phyloP scores from a whole-genome alignment of 192 early-diverging fungal genomes.

The Coemansia sp. region DNA sequence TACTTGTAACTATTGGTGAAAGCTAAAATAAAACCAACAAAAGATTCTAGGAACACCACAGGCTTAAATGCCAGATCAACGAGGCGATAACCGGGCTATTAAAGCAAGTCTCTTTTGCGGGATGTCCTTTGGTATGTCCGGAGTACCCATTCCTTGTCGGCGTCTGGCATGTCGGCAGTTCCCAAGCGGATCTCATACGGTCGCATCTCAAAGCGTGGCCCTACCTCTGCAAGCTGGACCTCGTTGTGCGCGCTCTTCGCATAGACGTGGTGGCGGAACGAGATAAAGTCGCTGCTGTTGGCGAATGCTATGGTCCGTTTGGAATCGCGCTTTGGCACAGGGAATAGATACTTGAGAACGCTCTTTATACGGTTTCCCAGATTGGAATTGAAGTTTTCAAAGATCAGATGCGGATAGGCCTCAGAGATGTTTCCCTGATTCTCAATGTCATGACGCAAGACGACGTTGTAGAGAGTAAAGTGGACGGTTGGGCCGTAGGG shows the following conservation, averaged over 20 bases:
- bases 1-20: neutral
- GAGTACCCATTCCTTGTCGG: conserved; percentile 96
- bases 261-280: conserved; percentile 97
- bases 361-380: conserved; percentile 80
- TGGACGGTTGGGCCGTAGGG: conserved; percentile 98
- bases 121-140: conserved; percentile 89
- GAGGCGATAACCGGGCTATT: conserved; percentile 4
- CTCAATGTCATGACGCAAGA: conserved; percentile 95
- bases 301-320: conserved; percentile 98
- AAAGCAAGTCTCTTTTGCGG: conserved; percentile 77
- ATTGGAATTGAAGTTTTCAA: conserved; percentile 90
- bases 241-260: conserved; percentile 86
- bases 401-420: conserved; percentile 95
- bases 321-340: conserved; percentile 94
- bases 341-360: conserved; percentile 96
- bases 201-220: conserved; percentile 98
- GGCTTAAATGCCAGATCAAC: neutral
- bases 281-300: conserved; percentile 96
- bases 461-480: conserved; percentile 97
- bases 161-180: conserved; percentile 91
- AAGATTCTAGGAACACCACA: neutral
- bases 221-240: conserved; percentile 94
- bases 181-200: conserved; percentile 95
- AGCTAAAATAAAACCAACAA: neutral
- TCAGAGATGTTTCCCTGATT: conserved; percentile 97